A percentile compares a stretch with the other conserved stretches of the same genome.
Evolutionary conservation across 805 yeast genomes (phyloP).

Genomic region (Kluyveromyces siamensis): DNA sequence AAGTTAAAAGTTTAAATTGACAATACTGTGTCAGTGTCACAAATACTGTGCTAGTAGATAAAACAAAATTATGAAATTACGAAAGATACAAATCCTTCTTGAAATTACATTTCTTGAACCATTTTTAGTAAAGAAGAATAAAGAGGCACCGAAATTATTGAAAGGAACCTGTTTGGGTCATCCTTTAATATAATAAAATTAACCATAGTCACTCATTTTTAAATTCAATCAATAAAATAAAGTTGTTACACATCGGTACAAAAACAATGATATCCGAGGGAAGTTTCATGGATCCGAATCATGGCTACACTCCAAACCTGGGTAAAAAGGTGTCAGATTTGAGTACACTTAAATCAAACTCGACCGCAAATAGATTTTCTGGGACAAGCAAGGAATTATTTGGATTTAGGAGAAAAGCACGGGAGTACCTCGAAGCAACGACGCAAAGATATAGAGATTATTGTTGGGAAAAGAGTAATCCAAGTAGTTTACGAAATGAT

Average conservation of each 20-base stretch:
- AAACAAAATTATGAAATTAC: too few relatives aligned
- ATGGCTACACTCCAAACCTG: not conserved
- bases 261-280: slow-evolving; percentile 3
- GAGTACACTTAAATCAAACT: not conserved
- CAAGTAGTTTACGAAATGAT: not conserved
- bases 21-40: not conserved
- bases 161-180: not conserved
- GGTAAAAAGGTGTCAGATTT: not conserved
- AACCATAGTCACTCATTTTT: slow-evolving; percentile 2
- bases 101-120: not conserved
- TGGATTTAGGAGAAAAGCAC: slow-evolving; percentile 24
- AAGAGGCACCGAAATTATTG: too few relatives aligned
- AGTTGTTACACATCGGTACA: not conserved
- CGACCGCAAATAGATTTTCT: not conserved
- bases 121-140: not conserved
- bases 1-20: not conserved
- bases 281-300: slow-evolving; percentile 2
- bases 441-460: slow-evolving; percentile 1
- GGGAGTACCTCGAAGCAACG: slow-evolving; percentile 10
- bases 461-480: not conserved
- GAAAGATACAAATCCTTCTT: not conserved
- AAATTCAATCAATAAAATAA: not conserved
- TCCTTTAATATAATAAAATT: not conserved
- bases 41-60: not conserved
- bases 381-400: slow-evolving; percentile 12